Percentiles rank a stretch among this genome's conserved stretches.
Conservation (phyloP, 306 rosid species). For the apple (Malus domestica) region DNA sequence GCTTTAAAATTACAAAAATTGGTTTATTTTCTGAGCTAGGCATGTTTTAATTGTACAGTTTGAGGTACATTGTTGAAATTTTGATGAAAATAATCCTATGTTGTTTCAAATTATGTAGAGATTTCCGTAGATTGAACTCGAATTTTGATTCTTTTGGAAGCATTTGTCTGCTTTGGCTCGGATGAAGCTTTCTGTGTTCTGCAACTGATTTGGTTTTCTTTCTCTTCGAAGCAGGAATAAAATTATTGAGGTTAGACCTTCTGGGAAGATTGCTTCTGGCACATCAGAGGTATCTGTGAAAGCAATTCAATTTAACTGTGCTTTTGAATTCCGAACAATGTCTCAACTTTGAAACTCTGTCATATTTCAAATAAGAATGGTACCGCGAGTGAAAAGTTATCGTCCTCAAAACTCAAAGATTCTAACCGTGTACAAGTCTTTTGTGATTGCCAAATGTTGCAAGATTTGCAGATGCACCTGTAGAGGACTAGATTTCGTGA, state of each 20-base stretch:
- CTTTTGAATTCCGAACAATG: background rate
- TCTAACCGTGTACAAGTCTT: background rate
- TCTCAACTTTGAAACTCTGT: background rate
- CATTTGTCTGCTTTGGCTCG: slow-evolving; percentile 1
- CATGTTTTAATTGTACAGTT: background rate
- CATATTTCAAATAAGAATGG: background rate
- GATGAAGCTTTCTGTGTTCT: background rate
- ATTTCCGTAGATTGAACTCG: background rate
- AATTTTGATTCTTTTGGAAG: background rate
- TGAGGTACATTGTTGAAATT: background rate
- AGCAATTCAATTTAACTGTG: background rate
- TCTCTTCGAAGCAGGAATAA: slow-evolving; percentile 64
- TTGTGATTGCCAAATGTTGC: slow-evolving; percentile 1
- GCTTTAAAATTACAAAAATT: background rate
- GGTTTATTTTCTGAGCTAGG: background rate
- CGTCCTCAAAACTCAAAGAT: background rate
- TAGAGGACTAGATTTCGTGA: background rate
- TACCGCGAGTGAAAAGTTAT: background rate
- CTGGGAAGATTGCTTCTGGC: slow-evolving; percentile 81
- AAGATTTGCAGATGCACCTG: background rate
- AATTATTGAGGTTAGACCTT: slow-evolving; percentile 55
- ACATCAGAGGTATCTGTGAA: slow-evolving; percentile 59
- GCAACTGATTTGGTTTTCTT: slow-evolving; percentile 17
- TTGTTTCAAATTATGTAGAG: background rate
- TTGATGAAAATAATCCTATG: background rate